A percentile compares a stretch with the other conserved stretches of the same genome.
These are phyloP conservation scores for Teratosphaeria viscida DNA, from an alignment of 2,329 filamentous ascomycete species.

Conservation along the genomic window DNA sequence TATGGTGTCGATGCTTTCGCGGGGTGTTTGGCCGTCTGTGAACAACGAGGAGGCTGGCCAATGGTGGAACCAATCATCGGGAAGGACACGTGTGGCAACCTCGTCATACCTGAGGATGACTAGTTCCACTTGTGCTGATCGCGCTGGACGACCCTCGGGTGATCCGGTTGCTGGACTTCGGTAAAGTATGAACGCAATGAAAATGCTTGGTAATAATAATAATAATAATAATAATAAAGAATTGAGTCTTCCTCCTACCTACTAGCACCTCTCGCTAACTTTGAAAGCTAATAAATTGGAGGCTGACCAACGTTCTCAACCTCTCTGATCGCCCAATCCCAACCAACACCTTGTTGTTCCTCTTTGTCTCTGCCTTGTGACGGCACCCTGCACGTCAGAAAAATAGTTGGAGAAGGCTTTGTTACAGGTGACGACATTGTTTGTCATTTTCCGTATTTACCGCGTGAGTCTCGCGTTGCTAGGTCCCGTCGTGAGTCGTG, in stretches of 20 bases:
- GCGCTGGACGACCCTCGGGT: neutral
- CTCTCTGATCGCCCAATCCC: neutral
- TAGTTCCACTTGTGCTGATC: neutral
- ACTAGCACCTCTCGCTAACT: neutral
- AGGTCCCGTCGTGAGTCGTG: too few relatives aligned
- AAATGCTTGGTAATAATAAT: neutral
- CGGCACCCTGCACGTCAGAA: neutral
- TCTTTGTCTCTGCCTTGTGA: neutral
- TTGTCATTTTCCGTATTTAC: neutral
- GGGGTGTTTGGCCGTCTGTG: neutral
- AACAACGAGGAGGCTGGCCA: neutral
- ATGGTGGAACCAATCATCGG: neutral
- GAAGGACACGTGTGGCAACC: neutral
- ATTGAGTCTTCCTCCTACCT: neutral
- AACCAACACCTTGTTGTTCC: neutral
- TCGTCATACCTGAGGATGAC: neutral
- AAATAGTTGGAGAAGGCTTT: neutral
- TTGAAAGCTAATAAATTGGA: neutral
- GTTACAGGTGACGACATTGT: neutral
- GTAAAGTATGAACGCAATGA: neutral
- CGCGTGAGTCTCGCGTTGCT: neutral
- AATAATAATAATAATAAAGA: neutral
- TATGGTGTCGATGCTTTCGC: neutral
- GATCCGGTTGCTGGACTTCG: neutral
- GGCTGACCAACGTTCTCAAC: neutral